phyloP scores from a whole-genome alignment of 2,329 filamentous ascomycete species.

The Westerdykella ornata region DNA sequence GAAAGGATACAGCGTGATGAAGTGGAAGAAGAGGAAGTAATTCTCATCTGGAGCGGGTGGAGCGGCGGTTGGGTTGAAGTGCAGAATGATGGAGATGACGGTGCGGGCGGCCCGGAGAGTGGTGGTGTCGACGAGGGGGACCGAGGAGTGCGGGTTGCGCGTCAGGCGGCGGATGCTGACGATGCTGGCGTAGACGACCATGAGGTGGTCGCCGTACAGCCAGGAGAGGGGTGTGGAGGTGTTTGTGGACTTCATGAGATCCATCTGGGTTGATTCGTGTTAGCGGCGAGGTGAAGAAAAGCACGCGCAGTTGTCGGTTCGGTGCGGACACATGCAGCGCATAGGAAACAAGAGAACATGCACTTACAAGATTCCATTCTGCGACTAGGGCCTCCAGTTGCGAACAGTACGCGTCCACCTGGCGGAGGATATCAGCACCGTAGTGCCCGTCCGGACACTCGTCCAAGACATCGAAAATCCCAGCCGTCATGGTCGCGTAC shows the following conservation, averaged over 20 bases:
- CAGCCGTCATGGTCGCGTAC: constrained; percentile 16
- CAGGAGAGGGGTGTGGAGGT: constrained; percentile 6
- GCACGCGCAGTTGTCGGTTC: not conserved
- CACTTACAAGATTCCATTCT: constrained; percentile 18
- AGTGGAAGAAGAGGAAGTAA: constrained; percentile 17
- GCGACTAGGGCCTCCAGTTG: constrained; percentile 15
- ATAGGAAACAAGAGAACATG: not conserved
- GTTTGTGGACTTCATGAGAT: constrained; percentile 8
- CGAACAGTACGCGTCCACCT: constrained; percentile 15
- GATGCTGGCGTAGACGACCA: constrained; percentile 21
- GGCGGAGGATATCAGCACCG: constrained; percentile 3
- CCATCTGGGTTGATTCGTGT: not conserved
- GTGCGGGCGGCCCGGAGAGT: constrained; percentile 20
- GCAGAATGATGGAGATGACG: constrained; percentile 17
- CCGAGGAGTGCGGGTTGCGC: constrained; percentile 1
- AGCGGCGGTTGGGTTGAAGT: constrained; percentile 9
- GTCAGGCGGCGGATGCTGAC: constrained; percentile 20
- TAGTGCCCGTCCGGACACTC: not conserved
- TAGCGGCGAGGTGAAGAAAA: not conserved
- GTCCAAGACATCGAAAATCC: constrained; percentile 17
- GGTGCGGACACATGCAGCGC: not conserved
- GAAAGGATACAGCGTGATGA: constrained; percentile 27
- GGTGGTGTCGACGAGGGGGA: constrained; percentile 8
- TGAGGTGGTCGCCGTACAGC: constrained; percentile 20
- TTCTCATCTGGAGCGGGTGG: not conserved